Base-by-base conservation (phyloP, 805 yeast species). In the Kuraishia ogatae region DNA sequence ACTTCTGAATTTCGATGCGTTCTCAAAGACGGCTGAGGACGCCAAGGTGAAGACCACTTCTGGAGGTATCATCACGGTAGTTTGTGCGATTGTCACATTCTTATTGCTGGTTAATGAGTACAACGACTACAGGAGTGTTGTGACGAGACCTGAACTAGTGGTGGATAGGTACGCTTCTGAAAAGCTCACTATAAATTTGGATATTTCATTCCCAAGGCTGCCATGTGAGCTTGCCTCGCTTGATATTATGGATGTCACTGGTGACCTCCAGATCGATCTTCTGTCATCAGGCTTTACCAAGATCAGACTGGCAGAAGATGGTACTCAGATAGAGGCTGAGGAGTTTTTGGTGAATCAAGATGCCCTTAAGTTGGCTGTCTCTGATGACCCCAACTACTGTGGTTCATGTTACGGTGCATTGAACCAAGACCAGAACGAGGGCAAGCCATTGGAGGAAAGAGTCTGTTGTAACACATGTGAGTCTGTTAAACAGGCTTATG, bases 1-100 rank as follows among this genome's bases (percentile, higher is more conserved):
- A 58, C 69, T 84, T 59, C 66, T 88, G 52, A 81, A 85, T 49
- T 73, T 88, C 57, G 98, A 92, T 70, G 96, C 93, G n/a, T 92
- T 93, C 66, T 81, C 96, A 28, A 93, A 92, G 71, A 89, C 97
- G 4, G 92, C 89, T 39, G 98, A 93, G 65, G 99, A 94, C 68
- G 96, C 96, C 8, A 80, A 89, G 53, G 82, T 94, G 58, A 83
- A 87, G 59, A 94, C 99, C 2, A 79, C 93, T 4, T 78, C 93
- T 8, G 99, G 99, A 54, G 99, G 97, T 1, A 63, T 90, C 26
- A 88, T 94, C 64, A 90, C 98, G 2, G 63, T 94, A 48, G 71
- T 81, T 2, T 87, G 97, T 64, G 63, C 82, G 2, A 53, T 82
- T 5, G 74, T 87, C 2, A 84, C 89, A 19, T 55, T 85, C 22